These are phyloP conservation scores for Phytopythium aichiense DNA, from an alignment of 352 stramenopile species.

Conservation along the genomic window DNA sequence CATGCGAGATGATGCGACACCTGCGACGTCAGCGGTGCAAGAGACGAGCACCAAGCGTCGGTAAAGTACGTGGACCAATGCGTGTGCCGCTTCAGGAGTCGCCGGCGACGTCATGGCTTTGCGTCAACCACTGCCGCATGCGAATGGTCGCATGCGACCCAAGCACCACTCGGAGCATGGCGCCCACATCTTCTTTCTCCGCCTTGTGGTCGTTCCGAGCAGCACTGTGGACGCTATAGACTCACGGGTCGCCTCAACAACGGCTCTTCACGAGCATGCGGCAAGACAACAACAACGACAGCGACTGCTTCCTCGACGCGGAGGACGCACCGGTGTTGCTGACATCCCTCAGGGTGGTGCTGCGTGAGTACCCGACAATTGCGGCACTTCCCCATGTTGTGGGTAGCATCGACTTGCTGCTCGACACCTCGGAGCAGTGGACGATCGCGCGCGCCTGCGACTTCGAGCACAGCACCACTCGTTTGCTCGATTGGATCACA, in stretches of 20 bases:
- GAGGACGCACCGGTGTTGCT: conserved; percentile 16
- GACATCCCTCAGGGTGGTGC: conserved; percentile 17
- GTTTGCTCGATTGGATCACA: conserved; percentile 3
- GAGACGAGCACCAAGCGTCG: not conserved
- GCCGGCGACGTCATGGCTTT: not conserved
- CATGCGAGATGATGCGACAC: conserved; percentile 7
- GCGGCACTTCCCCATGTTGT: conserved; percentile 22
- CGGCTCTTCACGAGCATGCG: not conserved
- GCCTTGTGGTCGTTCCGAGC: not conserved
- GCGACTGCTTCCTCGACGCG: not conserved
- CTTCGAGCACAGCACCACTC: conserved; percentile 8
- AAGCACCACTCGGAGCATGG: not conserved
- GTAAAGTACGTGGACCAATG: not conserved
- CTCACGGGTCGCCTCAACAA: not conserved
- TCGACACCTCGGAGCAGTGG: conserved; percentile 26
- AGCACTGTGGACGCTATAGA: not conserved
- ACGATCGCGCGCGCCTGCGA: conserved; percentile 22
- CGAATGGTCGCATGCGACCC: conserved; percentile 2
- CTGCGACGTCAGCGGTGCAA: conserved; percentile 4
- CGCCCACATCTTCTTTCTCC: conserved; percentile 3
- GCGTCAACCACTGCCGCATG: conserved; percentile 1
- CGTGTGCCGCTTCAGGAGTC: not conserved
- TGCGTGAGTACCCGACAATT: conserved; percentile 15
- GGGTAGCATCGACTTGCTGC: conserved; percentile 15
- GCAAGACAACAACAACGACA: not conserved